These are phyloP conservation scores for Chaetomium globosum DNA, from an alignment of 2,329 filamentous ascomycete genomes.

Conservation along the genomic window DNA sequence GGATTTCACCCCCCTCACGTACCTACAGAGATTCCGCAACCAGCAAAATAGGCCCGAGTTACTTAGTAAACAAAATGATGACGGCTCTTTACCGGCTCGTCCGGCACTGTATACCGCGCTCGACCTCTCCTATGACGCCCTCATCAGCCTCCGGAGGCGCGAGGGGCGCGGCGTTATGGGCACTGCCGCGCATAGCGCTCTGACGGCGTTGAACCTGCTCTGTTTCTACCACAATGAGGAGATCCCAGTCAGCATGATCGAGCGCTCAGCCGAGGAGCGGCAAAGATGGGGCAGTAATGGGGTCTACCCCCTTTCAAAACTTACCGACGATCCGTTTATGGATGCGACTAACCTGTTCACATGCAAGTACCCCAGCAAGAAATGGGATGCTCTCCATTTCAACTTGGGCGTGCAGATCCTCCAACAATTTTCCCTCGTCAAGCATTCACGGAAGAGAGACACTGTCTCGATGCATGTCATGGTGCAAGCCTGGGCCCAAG, in stretches of 20 bases:
- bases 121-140: constrained; percentile 21
- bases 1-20: constrained; percentile 15
- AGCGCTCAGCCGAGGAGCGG: constrained; percentile 2
- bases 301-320: background rate
- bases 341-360: background rate
- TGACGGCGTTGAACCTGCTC: constrained; percentile 10
- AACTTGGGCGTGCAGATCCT: background rate
- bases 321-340: background rate
- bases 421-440: constrained; percentile 14
- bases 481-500: constrained; percentile 18
- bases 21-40: constrained; percentile 8
- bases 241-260: background rate
- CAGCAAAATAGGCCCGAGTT: background rate
- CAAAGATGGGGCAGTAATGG: background rate
- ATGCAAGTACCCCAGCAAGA: background rate
- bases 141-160: background rate
- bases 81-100: constrained; percentile 6
- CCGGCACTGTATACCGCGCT: constrained; percentile 17
- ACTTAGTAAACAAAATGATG: constrained; percentile 6
- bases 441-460: background rate
- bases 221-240: constrained; percentile 23
- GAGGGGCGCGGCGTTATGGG: background rate
- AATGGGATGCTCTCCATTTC: background rate
- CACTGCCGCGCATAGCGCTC: background rate
- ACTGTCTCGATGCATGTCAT: constrained; percentile 21